Evolutionary conservation across 345 rosid species (phyloP).

Genomic region (Salix purpurea): DNA sequence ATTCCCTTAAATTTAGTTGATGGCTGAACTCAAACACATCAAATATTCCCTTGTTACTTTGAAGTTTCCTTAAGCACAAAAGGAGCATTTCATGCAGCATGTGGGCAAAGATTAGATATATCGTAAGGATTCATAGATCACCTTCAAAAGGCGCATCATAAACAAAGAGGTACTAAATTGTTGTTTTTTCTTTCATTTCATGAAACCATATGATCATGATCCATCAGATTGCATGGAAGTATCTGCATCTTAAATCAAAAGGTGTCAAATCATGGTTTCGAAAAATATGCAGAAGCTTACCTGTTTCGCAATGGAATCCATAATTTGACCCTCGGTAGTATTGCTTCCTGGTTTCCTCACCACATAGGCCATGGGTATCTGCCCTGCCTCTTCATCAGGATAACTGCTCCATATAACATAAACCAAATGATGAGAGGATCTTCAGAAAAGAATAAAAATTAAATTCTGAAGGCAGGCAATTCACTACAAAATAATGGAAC

Average conservation of each 20-base stretch:
- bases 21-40: too few relatives aligned
- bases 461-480: not conserved
- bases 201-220: not conserved
- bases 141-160: too few relatives aligned
- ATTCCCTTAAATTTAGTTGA: too few relatives aligned
- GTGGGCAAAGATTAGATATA: too few relatives aligned
- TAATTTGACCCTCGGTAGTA: conserved; percentile 51
- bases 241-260: not conserved
- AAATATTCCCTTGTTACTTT: too few relatives aligned
- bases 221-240: not conserved
- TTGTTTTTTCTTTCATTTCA: too few relatives aligned
- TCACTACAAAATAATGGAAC: not conserved
- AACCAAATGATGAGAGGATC: not conserved
- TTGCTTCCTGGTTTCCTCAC: conserved; percentile 75
- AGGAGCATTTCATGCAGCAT: too few relatives aligned
- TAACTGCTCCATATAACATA: conserved; percentile 40
- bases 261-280: not conserved
- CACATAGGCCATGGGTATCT: conserved; percentile 94
- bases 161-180: too few relatives aligned
- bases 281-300: conserved; percentile 23
- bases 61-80: too few relatives aligned
- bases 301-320: conserved; percentile 75
- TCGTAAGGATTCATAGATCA: too few relatives aligned
- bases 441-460: not conserved
- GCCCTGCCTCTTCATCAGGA: conserved; percentile 92